Evolutionary conservation across 1,139 yeast genomes (phyloP).

Genomic region (Sugiyamaella grinbergsii): DNA sequence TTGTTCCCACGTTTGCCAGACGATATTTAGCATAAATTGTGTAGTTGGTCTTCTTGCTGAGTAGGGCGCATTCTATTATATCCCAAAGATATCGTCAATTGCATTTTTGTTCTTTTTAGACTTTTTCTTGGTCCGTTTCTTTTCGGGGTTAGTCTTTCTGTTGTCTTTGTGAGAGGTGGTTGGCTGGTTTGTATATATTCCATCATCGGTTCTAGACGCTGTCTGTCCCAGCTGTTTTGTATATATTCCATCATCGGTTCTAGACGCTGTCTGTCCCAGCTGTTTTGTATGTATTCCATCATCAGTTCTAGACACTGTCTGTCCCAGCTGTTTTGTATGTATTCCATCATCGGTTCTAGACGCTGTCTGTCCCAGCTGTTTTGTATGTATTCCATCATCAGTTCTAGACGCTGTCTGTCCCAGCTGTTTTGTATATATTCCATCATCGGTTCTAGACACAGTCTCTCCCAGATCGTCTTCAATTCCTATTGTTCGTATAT

Average conservation of each 20-base stretch:
- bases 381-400: too few species aligned
- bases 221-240: too few species aligned
- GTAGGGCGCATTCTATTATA: background rate
- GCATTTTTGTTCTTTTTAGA: slow-evolving; percentile 33
- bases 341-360: too few species aligned
- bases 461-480: slow-evolving; percentile 15
- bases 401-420: background rate
- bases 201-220: too few species aligned
- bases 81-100: slow-evolving; percentile 43
- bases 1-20: slow-evolving; percentile 85
- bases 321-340: too few species aligned
- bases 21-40: slow-evolving; percentile 28
- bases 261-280: too few species aligned
- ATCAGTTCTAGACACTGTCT: too few species aligned
- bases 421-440: background rate
- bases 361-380: too few species aligned
- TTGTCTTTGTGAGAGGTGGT: slow-evolving; percentile 16
- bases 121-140: slow-evolving; percentile 32
- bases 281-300: too few species aligned
- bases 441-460: background rate
- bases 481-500: too few species aligned
- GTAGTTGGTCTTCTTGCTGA: background rate
- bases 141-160: slow-evolving; percentile 24
- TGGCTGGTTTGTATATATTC: slow-evolving; percentile 11
- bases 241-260: too few species aligned